Conservation (phyloP, 2,329 filamentous ascomycete genomes). For the Decorospora gaudefroyi region DNA sequence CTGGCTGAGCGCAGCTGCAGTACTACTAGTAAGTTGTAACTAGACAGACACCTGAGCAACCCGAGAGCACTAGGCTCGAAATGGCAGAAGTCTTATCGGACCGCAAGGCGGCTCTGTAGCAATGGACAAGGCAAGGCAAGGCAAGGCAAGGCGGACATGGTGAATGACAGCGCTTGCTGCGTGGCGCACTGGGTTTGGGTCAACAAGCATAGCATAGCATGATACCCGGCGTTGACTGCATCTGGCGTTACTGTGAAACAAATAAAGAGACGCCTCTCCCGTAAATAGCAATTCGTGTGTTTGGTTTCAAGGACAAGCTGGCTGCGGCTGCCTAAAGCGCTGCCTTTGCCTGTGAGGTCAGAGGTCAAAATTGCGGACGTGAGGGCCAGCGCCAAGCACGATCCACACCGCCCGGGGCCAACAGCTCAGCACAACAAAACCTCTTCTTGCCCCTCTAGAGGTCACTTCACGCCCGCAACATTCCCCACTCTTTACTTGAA, state of each 20-base stretch:
- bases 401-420: constrained; percentile 38
- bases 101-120: not conserved
- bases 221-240: constrained; percentile 42
- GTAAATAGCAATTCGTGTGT: not conserved
- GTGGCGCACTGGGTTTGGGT: constrained; percentile 44
- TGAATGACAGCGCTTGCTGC: constrained; percentile 33
- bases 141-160: constrained; percentile 6
- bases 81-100: not conserved
- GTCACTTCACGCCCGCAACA: constrained; percentile 28
- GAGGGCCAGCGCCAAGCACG: constrained; percentile 24
- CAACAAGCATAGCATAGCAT: constrained; percentile 44
- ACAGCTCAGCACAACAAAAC: constrained; percentile 43
- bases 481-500: constrained; percentile 36
- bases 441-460: constrained; percentile 43
- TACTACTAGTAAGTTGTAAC: not conserved
- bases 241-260: not conserved
- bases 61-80: not conserved
- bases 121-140: not conserved
- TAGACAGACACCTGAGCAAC: not conserved
- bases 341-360: constrained; percentile 27
- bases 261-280: not conserved
- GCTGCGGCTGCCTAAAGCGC: constrained; percentile 30
- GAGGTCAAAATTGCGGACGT: constrained; percentile 22
- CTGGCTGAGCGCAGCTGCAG: not conserved
- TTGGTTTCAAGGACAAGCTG: constrained; percentile 23